A percentile compares a stretch with the other conserved stretches of the same genome.
Conservation (phyloP, 768 basidiomycete genomes). For the Leccinellum albellum region DNA sequence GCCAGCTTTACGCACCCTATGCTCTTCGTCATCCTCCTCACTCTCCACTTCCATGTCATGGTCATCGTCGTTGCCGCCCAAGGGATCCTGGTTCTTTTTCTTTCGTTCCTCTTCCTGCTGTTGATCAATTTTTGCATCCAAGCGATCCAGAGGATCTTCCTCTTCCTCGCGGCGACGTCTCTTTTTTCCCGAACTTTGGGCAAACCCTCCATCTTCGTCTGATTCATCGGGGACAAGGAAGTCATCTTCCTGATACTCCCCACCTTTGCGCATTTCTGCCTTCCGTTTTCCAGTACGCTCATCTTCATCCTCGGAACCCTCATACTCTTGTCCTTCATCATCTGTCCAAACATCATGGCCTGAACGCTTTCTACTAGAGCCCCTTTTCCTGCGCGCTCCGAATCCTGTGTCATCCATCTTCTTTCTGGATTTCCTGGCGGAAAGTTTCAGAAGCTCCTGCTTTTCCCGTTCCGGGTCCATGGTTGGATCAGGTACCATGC, state of each 20-base stretch:
- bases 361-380: constrained; percentile 36
- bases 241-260: constrained; percentile 81
- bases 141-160: constrained; percentile 63
- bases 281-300: constrained; percentile 45
- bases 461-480: constrained; percentile 75
- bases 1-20: constrained; percentile 56
- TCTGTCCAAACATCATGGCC: constrained; percentile 60
- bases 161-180: constrained; percentile 40
- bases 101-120: constrained; percentile 52
- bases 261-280: constrained; percentile 46
- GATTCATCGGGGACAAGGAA: constrained; percentile 78
- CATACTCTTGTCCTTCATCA: constrained; percentile 60
- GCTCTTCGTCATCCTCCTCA: constrained; percentile 68
- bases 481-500: constrained; percentile 75
- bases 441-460: constrained; percentile 61
- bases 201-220: constrained; percentile 54
- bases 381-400: constrained; percentile 46
- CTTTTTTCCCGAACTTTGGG: constrained; percentile 33
- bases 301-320: constrained; percentile 60
- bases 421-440: constrained; percentile 60
- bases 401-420: constrained; percentile 50
- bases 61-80: constrained; percentile 33
- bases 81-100: constrained; percentile 32
- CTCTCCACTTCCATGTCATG: constrained; percentile 73
- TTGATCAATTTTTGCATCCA: constrained; percentile 64